Conservation (phyloP, 164 flowering plant species). For the Vitis vinifera region ASM3070453v1 NC_081815.1:16838501-16839000, state of each 20-base stretch:
- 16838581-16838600: not conserved
- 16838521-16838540: too few species aligned
- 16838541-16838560: not conserved
- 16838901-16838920: too few species aligned
- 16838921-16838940: too few species aligned
- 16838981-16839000: not conserved
- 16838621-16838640: not conserved
- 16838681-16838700: conserved; percentile 83
- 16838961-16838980: not conserved
- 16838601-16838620: not conserved
- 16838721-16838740: conserved; percentile 78
- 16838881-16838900: not conserved
- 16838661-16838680: conserved; percentile 41
- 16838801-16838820: not conserved
- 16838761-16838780: conserved; percentile 51
- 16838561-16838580: not conserved
- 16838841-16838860: not conserved
- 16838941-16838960: not conserved
- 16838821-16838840: not conserved
- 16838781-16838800: not conserved
- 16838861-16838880: not conserved
- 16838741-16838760: conserved; percentile 95
- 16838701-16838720: conserved; percentile 91
- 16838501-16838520: too few species aligned
- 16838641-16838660: not conserved